These are phyloP conservation scores for Pythium dissimile DNA, from an alignment of 352 stramenopile species.

Conservation along the genomic window DNA sequence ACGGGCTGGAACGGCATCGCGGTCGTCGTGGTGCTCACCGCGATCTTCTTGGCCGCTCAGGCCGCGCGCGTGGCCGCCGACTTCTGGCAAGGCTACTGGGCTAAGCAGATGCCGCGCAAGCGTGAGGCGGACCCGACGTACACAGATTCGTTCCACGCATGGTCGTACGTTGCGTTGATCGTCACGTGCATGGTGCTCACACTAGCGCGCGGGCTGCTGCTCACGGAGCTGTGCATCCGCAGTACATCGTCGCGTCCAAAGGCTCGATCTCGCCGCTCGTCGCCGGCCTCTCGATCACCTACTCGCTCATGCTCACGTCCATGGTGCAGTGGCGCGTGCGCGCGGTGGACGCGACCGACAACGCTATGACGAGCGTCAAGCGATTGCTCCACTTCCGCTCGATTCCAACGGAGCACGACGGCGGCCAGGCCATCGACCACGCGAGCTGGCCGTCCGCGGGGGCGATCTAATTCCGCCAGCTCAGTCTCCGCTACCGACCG, in stretches of 20 bases:
- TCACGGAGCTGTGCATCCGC: slow-evolving; percentile 37
- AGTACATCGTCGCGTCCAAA: slow-evolving; percentile 66
- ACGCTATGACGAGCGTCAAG: slow-evolving; percentile 89
- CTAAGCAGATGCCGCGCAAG: slow-evolving; percentile 24
- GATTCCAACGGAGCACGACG: slow-evolving; percentile 66
- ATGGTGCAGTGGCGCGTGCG: slow-evolving; percentile 89
- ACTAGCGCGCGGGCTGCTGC: slow-evolving; percentile 24
- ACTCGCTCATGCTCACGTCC: slow-evolving; percentile 85
- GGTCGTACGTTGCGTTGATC: slow-evolving; percentile 43
- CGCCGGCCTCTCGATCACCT: slow-evolving; percentile 86
- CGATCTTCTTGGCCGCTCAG: slow-evolving; percentile 16
- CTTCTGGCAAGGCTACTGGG: slow-evolving; percentile 27
- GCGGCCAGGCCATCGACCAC: slow-evolving; percentile 74
- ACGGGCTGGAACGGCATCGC: slow-evolving; percentile 24
- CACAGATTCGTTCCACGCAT: slow-evolving; percentile 20
- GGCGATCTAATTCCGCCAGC: slow-evolving; percentile 32
- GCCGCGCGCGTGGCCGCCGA: slow-evolving; percentile 14
- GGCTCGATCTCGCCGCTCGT: slow-evolving; percentile 44
- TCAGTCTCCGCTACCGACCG: slow-evolving; percentile 38
- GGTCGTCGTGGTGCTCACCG: slow-evolving; percentile 17
- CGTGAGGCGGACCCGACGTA: slow-evolving; percentile 12
- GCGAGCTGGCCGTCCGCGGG: slow-evolving; percentile 27
- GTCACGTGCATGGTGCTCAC: slow-evolving; percentile 23
- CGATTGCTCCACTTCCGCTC: slow-evolving; percentile 46
- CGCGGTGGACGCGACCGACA: slow-evolving; percentile 87